These are phyloP conservation scores for Schizosaccharomyces japonicus DNA, from an alignment of 805 yeast species.

Conservation along the genomic window DNA sequence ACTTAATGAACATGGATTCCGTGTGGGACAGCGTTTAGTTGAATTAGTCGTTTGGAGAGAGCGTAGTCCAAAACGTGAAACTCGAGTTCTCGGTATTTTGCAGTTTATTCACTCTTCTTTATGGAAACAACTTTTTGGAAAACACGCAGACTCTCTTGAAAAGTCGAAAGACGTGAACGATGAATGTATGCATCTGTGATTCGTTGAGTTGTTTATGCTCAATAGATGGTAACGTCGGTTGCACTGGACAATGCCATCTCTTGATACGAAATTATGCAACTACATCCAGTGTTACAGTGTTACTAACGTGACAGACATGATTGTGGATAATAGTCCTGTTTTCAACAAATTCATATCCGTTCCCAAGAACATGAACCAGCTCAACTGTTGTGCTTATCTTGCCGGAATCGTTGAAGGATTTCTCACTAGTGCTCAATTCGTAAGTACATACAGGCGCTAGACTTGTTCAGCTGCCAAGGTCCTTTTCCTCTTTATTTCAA, in stretches of 20 bases:
- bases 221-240: not conserved
- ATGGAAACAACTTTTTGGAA: slow-evolving; percentile 55
- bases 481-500: not conserved
- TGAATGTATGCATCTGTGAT: slow-evolving; percentile 19
- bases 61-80: slow-evolving; percentile 42
- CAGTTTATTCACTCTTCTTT: slow-evolving; percentile 50
- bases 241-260: not conserved
- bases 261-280: slow-evolving; percentile 10
- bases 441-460: not conserved
- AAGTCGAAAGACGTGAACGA: slow-evolving; percentile 43
- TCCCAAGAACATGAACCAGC: slow-evolving; percentile 54
- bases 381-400: slow-evolving; percentile 59
- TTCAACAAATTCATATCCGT: slow-evolving; percentile 49
- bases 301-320: slow-evolving; percentile 24
- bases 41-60: slow-evolving; percentile 50
- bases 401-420: slow-evolving; percentile 76
- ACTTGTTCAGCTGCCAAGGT: not conserved
- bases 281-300: not conserved
- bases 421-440: slow-evolving; percentile 43
- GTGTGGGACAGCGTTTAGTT: slow-evolving; percentile 45
- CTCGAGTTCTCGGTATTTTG: slow-evolving; percentile 37
- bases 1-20: slow-evolving; percentile 52
- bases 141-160: slow-evolving; percentile 50
- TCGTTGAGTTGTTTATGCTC: not conserved
- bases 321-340: slow-evolving; percentile 50